Conservation (phyloP, 176 grass and related monocot species). For the Aegilops speltoides region DNA sequence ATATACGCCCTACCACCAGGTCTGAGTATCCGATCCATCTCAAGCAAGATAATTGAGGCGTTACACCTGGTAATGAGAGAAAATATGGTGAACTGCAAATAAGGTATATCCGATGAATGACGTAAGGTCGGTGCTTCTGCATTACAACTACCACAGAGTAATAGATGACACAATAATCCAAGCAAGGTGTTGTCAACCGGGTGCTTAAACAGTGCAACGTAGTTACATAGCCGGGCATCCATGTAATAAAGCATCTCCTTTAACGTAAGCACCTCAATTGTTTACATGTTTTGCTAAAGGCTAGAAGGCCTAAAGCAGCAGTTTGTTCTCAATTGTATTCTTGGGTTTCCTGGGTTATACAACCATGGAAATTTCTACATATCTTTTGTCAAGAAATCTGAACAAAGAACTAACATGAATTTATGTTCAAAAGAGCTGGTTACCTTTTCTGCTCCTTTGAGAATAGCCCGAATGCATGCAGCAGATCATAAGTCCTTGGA, state of each 20-base stretch:
- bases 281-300: not conserved
- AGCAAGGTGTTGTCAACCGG: not conserved
- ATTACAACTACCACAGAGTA: not conserved
- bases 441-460: slow-evolving; percentile 86
- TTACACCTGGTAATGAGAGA: slow-evolving; percentile 59
- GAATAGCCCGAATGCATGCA: slow-evolving; percentile 84
- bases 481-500: slow-evolving; percentile 90
- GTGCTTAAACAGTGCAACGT: not conserved
- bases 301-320: no score
- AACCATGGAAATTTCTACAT: not conserved
- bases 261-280: not conserved
- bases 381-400: not conserved
- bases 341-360: not conserved
- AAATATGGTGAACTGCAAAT: not conserved
- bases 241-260: not conserved
- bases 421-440: not conserved
- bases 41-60: slow-evolving; percentile 74
- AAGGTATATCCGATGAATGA: not conserved
- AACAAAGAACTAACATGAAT: not conserved
- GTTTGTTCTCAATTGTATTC: not conserved
- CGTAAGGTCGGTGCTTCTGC: not conserved
- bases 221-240: not conserved
- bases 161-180: not conserved
- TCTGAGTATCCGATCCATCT: slow-evolving; percentile 90
- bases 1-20: slow-evolving; percentile 75